These are phyloP conservation scores for Oryza rufipogon DNA, from an alignment of 176 grass and related monocot species.

Conservation along the genomic window DNA sequence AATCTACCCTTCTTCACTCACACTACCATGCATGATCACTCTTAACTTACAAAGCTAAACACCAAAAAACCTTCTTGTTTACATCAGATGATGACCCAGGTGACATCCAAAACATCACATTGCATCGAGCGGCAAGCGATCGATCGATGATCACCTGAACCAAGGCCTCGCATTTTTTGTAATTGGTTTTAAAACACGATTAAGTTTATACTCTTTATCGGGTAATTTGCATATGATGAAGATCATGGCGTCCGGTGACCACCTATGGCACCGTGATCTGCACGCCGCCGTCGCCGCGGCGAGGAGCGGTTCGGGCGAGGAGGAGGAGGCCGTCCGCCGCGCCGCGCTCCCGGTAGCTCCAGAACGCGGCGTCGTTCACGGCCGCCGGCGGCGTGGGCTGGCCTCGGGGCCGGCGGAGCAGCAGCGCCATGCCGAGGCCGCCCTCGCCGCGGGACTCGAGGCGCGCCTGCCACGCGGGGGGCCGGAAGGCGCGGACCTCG, in stretches of 20 bases:
- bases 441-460: constrained; percentile 23
- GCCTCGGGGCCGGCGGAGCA: neutral
- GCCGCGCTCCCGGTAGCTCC: constrained; percentile 25
- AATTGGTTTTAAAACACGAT: too few species aligned
- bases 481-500: constrained; percentile 47
- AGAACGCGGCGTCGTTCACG: neutral
- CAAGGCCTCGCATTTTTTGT: too few species aligned
- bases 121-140: too few species aligned
- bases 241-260: neutral
- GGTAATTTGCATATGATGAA: too few species aligned
- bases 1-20: neutral
- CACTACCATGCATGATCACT: neutral
- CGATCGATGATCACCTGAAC: neutral
- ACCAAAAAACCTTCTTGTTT: neutral
- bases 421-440: constrained; percentile 39
- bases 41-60: neutral
- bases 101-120: too few species aligned
- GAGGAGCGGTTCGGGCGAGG: neutral
- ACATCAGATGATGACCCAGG: neutral
- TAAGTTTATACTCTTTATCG: too few species aligned
- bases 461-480: constrained; percentile 38
- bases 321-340: constrained; percentile 28
- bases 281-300: neutral
- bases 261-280: neutral
- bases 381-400: neutral